Base-by-base conservation (phyloP, 1,139 yeast genomes). In the Yamadazyma trypodendri region DNA sequence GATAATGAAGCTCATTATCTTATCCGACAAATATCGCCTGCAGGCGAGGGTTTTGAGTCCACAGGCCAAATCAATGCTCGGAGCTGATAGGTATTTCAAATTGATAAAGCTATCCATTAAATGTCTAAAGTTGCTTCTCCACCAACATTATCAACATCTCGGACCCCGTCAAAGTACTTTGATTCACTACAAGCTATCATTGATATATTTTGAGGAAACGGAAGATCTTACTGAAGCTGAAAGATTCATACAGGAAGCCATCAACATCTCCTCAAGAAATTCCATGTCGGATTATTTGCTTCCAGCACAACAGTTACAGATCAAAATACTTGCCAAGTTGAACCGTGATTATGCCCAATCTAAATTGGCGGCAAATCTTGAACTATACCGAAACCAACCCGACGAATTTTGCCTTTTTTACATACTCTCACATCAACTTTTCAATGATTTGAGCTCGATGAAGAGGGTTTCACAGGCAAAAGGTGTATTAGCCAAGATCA, bases 101-200 rank as follows among this genome's bases (percentile, higher is more conserved):
- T 49, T 65, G 43, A 58, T 76, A n/a, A 67, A 59, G 38, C 46
- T 65, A 3, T 55, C 77, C 2, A 52, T 76, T 24, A 65, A 68
- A 34, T 55, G 72, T 7, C 49, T 75, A 9, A 44, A 65, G 16
- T 51, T 67, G 25, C 41, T 71, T 0, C 25, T 60, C 2, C 55
- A 54, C 16, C 53, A 56, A 25, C 69, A 68, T 44, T 40, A 47
- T 9, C 43, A 42, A 1, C 27, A 37, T 3, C 41, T 76, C 13
- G 54, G 58, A 35, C 65, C 71, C 0, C 48, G 11, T n/a, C 14
- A 59, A 18, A 68, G 64, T 38, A 63, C 65, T 42, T 39, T 51
- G 1, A 49, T 70, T 0, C 59, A 60, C 36, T 65, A 59, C 39
- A 60, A 60, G 33, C 47, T 75, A 12, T 67, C 77, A 0, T 50